These are phyloP conservation scores for Podochytrium sp. DNA, from an alignment of 192 early-diverging fungal species.

Conservation along the genomic window DNA sequence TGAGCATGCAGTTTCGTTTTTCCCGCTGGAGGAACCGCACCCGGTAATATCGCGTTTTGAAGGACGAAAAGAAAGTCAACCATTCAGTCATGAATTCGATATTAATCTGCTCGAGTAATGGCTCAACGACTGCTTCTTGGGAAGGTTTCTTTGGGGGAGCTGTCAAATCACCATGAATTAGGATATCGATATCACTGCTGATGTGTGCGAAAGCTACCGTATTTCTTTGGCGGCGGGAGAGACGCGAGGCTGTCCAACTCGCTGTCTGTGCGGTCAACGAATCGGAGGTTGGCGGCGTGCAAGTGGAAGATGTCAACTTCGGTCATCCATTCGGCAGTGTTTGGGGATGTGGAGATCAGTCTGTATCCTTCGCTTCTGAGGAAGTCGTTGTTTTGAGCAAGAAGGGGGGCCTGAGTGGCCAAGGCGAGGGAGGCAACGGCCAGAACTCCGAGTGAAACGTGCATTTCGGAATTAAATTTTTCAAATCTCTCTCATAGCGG, in stretches of 20 bases:
- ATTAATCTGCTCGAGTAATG: conserved; percentile 65
- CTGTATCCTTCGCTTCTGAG: conserved; percentile 24
- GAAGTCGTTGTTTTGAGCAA: too few relatives aligned
- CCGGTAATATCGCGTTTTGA: conserved; percentile 92
- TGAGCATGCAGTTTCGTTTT: not conserved
- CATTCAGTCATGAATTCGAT: conserved; percentile 69
- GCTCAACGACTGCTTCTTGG: conserved; percentile 63
- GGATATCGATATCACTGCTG: not conserved
- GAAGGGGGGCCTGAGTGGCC: too few relatives aligned
- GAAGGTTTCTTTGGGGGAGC: conserved; percentile 56
- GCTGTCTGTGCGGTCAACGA: conserved; percentile 89
- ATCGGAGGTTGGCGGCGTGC: conserved; percentile 66
- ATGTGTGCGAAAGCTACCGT: not conserved
- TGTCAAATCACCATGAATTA: not conserved
- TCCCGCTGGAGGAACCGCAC: conserved; percentile 54
- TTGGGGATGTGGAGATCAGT: conserved; percentile 34
- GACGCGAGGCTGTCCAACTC: conserved; percentile 39
- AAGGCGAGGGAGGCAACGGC: too few relatives aligned
- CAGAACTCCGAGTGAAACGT: too few relatives aligned
- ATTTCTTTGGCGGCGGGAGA: conserved; percentile 5
- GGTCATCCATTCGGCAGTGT: conserved; percentile 34
- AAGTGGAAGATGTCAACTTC: conserved; percentile 64
- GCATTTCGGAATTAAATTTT: too few relatives aligned
- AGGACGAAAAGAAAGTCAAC: conserved; percentile 77
- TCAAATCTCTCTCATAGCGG: too few relatives aligned